Conservation (phyloP, 116 monocot genomes). For the Posidonia oceanica region DNA sequence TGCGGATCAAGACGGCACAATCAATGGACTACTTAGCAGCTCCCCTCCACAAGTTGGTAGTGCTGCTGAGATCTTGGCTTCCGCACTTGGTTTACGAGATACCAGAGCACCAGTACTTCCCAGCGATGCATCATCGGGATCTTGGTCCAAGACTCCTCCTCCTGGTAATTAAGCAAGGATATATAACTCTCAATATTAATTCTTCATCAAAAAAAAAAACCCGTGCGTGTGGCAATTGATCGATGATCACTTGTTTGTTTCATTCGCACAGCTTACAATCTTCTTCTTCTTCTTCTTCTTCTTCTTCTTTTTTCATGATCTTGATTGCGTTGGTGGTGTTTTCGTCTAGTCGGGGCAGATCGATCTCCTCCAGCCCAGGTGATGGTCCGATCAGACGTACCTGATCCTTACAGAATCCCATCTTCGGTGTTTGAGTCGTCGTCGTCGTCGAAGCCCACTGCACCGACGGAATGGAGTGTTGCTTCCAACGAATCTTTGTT, state of each 20-base stretch:
- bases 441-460: constrained; percentile 5
- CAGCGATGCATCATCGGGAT: neutral
- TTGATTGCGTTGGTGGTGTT: neutral
- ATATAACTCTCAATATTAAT: no score
- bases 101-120: neutral
- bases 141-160: neutral
- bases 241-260: no score
- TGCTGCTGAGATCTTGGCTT: neutral
- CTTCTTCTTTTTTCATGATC: neutral
- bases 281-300: neutral
- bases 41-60: neutral
- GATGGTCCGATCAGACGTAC: constrained; percentile 9
- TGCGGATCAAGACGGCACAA: neutral
- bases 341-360: neutral
- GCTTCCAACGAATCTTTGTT: constrained; percentile 9
- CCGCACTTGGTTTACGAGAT: no score
- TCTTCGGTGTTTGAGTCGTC: constrained; percentile 19
- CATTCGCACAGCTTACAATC: no score
- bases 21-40: no score
- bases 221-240: no score
- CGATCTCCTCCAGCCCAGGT: constrained; percentile 6
- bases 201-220: no score
- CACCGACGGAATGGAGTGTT: constrained; percentile 12
- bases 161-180: no score
- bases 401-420: constrained; percentile 17